These are phyloP conservation scores for Epichloe elymi DNA, from an alignment of 2,329 filamentous ascomycete species.

Conservation along the genomic window DNA sequence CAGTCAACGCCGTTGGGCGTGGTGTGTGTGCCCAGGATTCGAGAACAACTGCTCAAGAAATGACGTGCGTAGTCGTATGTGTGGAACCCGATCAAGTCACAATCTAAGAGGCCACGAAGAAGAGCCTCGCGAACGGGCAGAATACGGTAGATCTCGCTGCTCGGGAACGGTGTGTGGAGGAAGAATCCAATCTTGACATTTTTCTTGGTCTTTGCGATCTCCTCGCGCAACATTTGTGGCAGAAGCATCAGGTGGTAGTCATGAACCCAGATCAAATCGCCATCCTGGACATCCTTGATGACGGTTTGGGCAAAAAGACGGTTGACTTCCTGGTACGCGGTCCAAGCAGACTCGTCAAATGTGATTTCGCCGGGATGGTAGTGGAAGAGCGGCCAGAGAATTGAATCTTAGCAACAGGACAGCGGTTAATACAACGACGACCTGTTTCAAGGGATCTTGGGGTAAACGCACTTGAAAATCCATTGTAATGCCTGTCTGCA, in stretches of 20 bases:
- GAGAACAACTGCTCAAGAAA: conserved; percentile 92
- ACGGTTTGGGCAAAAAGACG: conserved; percentile 82
- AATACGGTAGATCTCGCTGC: conserved; percentile 92
- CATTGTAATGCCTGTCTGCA: conserved; percentile 93
- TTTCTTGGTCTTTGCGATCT: conserved; percentile 67
- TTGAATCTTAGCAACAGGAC: conserved; percentile 54
- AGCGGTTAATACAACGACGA: background rate
- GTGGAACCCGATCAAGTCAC: conserved; percentile 94
- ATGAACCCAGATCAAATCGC: conserved; percentile 94
- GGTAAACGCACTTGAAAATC: conserved; percentile 68
- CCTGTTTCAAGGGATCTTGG: background rate
- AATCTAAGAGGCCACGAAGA: conserved; percentile 75
- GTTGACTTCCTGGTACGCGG: conserved; percentile 87
- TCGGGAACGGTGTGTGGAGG: conserved; percentile 92
- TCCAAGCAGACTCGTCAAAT: conserved; percentile 91
- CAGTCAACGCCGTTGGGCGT: conserved; percentile 91
- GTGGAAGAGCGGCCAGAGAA: conserved; percentile 97
- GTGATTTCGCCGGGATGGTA: conserved; percentile 98
- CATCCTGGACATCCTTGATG: conserved; percentile 76
- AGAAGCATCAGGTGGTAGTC: conserved; percentile 98
- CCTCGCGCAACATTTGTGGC: conserved; percentile 86
- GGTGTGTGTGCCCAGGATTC: conserved; percentile 67
- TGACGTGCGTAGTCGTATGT: conserved; percentile 98
- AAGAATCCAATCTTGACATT: conserved; percentile 98
- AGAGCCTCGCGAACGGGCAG: conserved; percentile 84